Base-by-base conservation (phyloP, 1,139 yeast species). In the Geotrichum candidum region DNA sequence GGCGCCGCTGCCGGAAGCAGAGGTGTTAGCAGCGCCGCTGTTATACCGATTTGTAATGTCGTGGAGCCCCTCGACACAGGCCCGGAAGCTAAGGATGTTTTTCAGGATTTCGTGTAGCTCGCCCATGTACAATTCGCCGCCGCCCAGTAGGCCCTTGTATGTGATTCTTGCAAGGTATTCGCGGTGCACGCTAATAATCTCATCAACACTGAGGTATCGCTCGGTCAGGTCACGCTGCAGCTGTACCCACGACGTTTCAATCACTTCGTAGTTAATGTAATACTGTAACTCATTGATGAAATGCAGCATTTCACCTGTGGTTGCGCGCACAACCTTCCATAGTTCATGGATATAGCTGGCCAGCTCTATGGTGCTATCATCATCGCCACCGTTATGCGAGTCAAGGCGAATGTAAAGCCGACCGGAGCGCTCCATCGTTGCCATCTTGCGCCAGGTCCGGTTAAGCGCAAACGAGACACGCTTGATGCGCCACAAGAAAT, bases 401-500 rank as follows among this genome's bases (percentile, higher is more conserved):
- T 45, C 18, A 15, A 50, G 55, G n/a, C 35, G 33, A 6, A 41
- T 41, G 22, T 41, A 41, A 9, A 60, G 48, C 10, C 54, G 51
- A 5, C 61, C 62, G 9, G 59, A 57, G 11, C 55, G 59, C 45
- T 65, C 72, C 18, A 72, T 72, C 1, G 70, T 66, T n/a, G 71
- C 72, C 56, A 73, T 64, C 15, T 68, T 64, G 31, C 72, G 68
- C 88, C 88, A 84, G 23, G 80, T 76, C 5, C 69, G 71, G 63
- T 81, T 78, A 64, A 87, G 77, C 61, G 84, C 76, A 68, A 75
- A 79, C 45, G 82, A 81, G 38, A 87, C 81, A 65, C 90, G 86
- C 65, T 86, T 83, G 53, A 92, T 76, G 65, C 87, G 83, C 92
- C 97, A 90, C 51, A 94, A 73, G 69, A 91, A 90, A 70, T 91